Evolutionary conservation across 2,329 filamentous ascomycete genomes (phyloP).

Genomic region (Alternaria brassicicola): DNA sequence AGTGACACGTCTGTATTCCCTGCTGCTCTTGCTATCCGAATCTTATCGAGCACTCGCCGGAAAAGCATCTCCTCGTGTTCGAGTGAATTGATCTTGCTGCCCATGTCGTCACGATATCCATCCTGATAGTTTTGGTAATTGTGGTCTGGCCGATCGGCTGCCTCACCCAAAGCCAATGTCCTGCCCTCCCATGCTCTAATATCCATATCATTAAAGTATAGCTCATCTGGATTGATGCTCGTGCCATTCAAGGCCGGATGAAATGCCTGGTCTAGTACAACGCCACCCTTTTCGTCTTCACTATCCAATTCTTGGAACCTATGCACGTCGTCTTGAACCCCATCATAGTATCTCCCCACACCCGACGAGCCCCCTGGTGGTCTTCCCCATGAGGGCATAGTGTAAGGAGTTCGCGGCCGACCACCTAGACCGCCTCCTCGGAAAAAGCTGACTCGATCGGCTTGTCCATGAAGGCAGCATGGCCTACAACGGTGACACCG

Average conservation of each 20-base stretch:
- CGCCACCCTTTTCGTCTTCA: slow-evolving; percentile 56
- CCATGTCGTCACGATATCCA: slow-evolving; percentile 51
- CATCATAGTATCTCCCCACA: slow-evolving; percentile 58
- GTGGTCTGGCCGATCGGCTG: slow-evolving; percentile 57
- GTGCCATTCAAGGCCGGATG: slow-evolving; percentile 41
- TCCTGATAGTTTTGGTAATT: slow-evolving; percentile 60
- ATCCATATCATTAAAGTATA: slow-evolving; percentile 58
- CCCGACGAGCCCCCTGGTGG: slow-evolving; percentile 77
- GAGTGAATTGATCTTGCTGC: slow-evolving; percentile 44
- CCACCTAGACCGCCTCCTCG: slow-evolving; percentile 99
- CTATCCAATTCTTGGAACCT: slow-evolving; percentile 71
- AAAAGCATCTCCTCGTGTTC: slow-evolving; percentile 76
- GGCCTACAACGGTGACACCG: slow-evolving; percentile 90
- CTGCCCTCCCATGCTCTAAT: slow-evolving; percentile 49
- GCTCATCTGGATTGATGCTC: slow-evolving; percentile 52
- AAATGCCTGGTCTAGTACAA: slow-evolving; percentile 50
- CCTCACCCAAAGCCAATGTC: slow-evolving; percentile 55
- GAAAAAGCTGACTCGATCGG: slow-evolving; percentile 99
- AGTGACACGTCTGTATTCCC: slow-evolving; percentile 82
- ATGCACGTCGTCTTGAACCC: slow-evolving; percentile 52
- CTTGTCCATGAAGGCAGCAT: slow-evolving; percentile 96
- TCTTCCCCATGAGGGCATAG: slow-evolving; percentile 98
- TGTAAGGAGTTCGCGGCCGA: slow-evolving; percentile 98
- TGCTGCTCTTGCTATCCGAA: slow-evolving; percentile 75
- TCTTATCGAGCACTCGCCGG: slow-evolving; percentile 78